Conservation (phyloP, 208 protist genomes). For the Balamuthia mandrillaris region DNA sequence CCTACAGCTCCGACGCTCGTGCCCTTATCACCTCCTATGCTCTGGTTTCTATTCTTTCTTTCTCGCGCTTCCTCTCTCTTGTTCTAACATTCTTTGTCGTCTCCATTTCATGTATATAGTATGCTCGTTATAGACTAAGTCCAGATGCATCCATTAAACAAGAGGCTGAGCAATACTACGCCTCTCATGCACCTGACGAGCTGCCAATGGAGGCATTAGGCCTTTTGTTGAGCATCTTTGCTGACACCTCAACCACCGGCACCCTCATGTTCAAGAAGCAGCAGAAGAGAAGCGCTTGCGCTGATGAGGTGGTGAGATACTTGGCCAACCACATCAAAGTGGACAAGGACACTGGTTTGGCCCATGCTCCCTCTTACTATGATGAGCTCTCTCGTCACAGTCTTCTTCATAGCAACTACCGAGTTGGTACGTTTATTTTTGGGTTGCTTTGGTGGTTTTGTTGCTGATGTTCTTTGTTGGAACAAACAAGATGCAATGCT, state of each 20-base stretch:
- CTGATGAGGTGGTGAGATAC: conserved; percentile 14
- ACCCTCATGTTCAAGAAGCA: too few relatives aligned
- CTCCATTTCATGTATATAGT: too few relatives aligned
- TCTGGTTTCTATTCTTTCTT: too few relatives aligned
- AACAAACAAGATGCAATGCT: not conserved
- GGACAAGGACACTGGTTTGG: not conserved
- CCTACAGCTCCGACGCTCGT: not conserved
- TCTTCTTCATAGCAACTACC: conserved; percentile 27
- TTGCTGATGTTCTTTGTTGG: too few relatives aligned
- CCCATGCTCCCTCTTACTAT: conserved; percentile 25
- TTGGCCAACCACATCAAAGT: not conserved
- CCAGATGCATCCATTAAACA: not conserved
- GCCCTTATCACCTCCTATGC: not conserved
- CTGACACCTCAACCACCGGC: too few relatives aligned
- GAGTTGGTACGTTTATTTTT: not conserved
- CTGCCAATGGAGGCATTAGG: conserved; percentile 21
- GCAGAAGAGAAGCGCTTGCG: not conserved
- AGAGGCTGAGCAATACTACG: conserved; percentile 15
- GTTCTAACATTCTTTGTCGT: too few relatives aligned
- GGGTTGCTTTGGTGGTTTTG: too few relatives aligned
- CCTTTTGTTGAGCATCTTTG: not conserved
- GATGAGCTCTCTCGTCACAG: conserved; percentile 20
- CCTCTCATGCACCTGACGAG: not conserved
- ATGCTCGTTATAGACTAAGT: not conserved
- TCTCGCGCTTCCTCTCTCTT: too few relatives aligned